Base-by-base conservation (phyloP, 257 asterid species). In the Przewalskia tangutica region DNA sequence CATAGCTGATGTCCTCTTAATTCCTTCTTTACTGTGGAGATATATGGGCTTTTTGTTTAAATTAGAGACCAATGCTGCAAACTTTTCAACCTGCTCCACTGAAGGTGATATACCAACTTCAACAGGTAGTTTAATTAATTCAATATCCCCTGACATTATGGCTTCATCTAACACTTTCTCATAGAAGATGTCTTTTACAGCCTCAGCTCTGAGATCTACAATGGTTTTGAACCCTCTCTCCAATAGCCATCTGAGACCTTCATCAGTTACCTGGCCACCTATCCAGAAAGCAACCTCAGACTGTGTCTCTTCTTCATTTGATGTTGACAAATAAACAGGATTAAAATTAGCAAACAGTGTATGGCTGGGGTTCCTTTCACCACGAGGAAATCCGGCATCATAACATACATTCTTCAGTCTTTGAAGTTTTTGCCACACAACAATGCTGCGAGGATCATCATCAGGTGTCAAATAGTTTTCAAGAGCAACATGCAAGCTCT, bases 211-310 rank as follows among this genome's bases (percentile, higher is more conserved):
- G 80, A 96, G 97, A 88, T 96, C 99, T 53, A 96, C 89, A 83
- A 96, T 86, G 48, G 97, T 96, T 90, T 85, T 87, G 84, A 94
- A 94, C 46, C 98, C 99, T 71, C 90, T 92, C 71, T 89, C 95
- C 82, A 93, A 80, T 48, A 96, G 89, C 98, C 98, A 96, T 78
- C 81, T 84, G 81, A 96, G 86, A 83, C 99, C 92, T 83, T 94
- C 99, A 81, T 94, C 99, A 1, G 97, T 94, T 82, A 94, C 97
- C 89, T 96, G 99, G 66, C 98, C 88, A 82, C 99, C 99, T 82
- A 88, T 91, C 98, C 99, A 94, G 83, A 94, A 96, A 7, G 91
- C 90, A 89, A 85, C 91, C 82, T 90, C 94, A 77, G 87, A 86
- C 53, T 87, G 85, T 9, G 79, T 59, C 68, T 88, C 91, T 50